Conservation (phyloP, 352 stramenopile species). For the Pseudoperonospora humuli region DNA sequence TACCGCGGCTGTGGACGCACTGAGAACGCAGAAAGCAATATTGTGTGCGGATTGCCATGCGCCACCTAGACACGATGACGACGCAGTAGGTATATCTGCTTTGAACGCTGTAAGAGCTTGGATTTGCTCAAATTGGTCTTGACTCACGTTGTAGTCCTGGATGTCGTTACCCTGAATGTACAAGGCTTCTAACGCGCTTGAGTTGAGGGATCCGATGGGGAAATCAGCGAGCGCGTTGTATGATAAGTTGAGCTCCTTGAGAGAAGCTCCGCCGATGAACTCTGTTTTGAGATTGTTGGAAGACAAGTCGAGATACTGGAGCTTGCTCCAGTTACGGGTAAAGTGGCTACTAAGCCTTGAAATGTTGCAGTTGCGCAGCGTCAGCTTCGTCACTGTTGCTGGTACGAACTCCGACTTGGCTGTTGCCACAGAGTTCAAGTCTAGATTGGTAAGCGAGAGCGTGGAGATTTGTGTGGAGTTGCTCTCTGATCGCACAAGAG, state of each 20-base stretch:
- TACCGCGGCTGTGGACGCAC: constrained; percentile 15
- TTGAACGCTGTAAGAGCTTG: constrained; percentile 23
- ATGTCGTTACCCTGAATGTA: constrained; percentile 31
- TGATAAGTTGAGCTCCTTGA: constrained; percentile 30
- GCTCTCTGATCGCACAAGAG: constrained; percentile 16
- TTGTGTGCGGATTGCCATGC: constrained; percentile 27
- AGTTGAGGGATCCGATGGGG: constrained; percentile 19
- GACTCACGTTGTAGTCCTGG: constrained; percentile 31
- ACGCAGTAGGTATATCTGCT: constrained; percentile 14
- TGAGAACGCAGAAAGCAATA: constrained; percentile 32
- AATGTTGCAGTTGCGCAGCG: constrained; percentile 44
- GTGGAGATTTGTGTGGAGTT: constrained; percentile 25
- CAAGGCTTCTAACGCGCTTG: constrained; percentile 20
- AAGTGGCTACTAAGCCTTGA: constrained; percentile 24
- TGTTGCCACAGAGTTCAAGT: constrained; percentile 20
- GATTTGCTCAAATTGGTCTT: constrained; percentile 23
- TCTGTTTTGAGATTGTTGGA: constrained; percentile 19
- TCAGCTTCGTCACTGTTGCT: constrained; percentile 26
- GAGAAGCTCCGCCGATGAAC: constrained; percentile 17
- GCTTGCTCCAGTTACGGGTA: constrained; percentile 14
- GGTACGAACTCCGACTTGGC: constrained; percentile 27
- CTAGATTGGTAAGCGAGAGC: constrained; percentile 26
- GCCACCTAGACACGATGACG: constrained; percentile 20
- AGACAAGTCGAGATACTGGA: constrained; percentile 34
- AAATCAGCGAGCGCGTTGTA: constrained; percentile 31